phyloP scores from a whole-genome alignment of 306 rosid species.

The Lathyrus aphaca region DNA sequence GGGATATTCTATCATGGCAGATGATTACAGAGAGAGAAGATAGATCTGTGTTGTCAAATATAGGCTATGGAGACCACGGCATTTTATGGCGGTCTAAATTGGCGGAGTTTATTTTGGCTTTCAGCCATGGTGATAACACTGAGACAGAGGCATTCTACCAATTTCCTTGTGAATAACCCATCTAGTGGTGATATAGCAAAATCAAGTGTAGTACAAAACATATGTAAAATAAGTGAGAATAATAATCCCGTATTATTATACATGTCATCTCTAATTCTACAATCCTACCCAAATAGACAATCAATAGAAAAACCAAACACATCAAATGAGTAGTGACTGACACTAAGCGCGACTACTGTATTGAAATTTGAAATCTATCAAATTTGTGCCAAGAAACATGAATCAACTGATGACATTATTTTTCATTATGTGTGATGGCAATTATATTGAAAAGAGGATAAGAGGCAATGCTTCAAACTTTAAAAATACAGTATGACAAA shows the following conservation, averaged over 20 bases:
- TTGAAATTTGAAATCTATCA: conserved; percentile 23
- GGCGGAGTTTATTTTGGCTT: background rate
- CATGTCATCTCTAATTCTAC: conserved; percentile 19
- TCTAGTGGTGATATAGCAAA: conserved; percentile 12
- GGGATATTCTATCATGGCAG: conserved; percentile 15
- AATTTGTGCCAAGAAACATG: conserved; percentile 1
- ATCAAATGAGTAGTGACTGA: too few species aligned
- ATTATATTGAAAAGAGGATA: conserved; percentile 22
- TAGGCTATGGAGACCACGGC: background rate
- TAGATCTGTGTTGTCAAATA: background rate
- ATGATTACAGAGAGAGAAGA: conserved; percentile 14
- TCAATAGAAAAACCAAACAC: too few species aligned
- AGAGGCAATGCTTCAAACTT: conserved; percentile 27
- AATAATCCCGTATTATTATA: conserved; percentile 1
- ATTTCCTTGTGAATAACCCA: conserved; percentile 8
- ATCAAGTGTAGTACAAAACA: conserved; percentile 1
- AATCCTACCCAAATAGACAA: conserved; percentile 8
- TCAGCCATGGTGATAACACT: background rate
- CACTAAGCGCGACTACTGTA: too few species aligned
- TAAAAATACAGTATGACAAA: conserved; percentile 29
- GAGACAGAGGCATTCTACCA: conserved; percentile 10
- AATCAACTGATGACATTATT: conserved; percentile 30
- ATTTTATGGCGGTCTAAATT: background rate
- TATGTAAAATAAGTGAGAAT: background rate
- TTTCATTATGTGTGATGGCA: conserved; percentile 25